Percentiles rank a stretch among this genome's conserved stretches.
Conservation (phyloP, 2,329 filamentous ascomycete species). For the Pseudogymnoascus sp. region DNA sequence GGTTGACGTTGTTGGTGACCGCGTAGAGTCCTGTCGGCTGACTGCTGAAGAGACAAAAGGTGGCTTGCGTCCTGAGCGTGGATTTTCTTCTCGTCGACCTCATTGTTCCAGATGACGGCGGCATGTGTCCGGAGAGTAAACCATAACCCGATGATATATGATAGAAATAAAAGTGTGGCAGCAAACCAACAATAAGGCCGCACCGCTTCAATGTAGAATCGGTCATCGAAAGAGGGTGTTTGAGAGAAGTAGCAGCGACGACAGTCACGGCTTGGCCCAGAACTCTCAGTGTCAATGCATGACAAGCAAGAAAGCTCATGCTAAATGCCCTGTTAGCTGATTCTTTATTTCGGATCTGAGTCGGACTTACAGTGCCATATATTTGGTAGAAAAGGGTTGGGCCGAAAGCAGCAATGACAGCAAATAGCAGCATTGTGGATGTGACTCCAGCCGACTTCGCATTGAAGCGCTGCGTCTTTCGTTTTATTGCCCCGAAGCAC, state of each 20-base stretch:
- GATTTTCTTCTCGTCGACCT: slow-evolving; percentile 68
- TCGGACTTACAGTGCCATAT: slow-evolving; percentile 68
- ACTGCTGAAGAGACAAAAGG: slow-evolving; percentile 16
- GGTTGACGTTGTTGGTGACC: slow-evolving; percentile 22
- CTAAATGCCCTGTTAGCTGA: slow-evolving; percentile 38
- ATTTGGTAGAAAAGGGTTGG: slow-evolving; percentile 98
- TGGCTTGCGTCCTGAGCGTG: slow-evolving; percentile 25
- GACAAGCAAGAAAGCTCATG: slow-evolving; percentile 85
- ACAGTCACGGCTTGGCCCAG: slow-evolving; percentile 58
- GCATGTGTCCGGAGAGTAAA: slow-evolving; percentile 95
- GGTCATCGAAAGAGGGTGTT: slow-evolving; percentile 71
- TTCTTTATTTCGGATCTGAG: neutral
- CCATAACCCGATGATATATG: slow-evolving; percentile 87
- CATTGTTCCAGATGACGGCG: slow-evolving; percentile 91
- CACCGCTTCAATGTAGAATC: slow-evolving; percentile 85
- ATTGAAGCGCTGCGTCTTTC: slow-evolving; percentile 98
- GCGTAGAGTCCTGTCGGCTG: slow-evolving; percentile 18
- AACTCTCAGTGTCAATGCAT: slow-evolving; percentile 43
- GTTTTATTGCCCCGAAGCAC: slow-evolving; percentile 96
- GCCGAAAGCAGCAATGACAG: slow-evolving; percentile 88
- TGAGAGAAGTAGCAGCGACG: slow-evolving; percentile 93
- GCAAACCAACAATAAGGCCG: slow-evolving; percentile 90
- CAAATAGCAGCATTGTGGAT: slow-evolving; percentile 95
- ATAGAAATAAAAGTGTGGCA: slow-evolving; percentile 77
- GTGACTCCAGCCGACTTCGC: slow-evolving; percentile 93